Conservation (phyloP, 2,329 filamentous ascomycete genomes). For the Fusarium sp. region DNA sequence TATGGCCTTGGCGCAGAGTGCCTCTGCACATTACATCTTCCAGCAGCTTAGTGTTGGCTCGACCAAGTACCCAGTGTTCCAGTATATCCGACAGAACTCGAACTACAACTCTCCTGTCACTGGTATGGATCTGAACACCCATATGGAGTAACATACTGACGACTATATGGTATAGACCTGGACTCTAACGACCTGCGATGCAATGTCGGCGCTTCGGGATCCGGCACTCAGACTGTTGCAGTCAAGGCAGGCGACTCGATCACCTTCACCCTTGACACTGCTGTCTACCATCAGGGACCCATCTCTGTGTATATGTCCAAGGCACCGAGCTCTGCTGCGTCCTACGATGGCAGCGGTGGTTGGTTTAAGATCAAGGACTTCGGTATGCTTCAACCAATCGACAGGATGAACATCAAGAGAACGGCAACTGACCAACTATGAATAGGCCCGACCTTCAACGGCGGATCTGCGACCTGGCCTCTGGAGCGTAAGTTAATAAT, state of each 20-base stretch:
- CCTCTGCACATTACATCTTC: constrained; percentile 17
- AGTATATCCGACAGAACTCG: constrained; percentile 23
- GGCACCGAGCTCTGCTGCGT: neutral
- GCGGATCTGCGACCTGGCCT: neutral
- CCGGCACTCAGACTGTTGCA: neutral
- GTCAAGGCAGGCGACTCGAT: constrained; percentile 22
- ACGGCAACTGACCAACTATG: accelerated
- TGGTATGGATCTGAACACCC: neutral
- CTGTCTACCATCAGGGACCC: constrained; percentile 20
- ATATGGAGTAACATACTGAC: accelerated
- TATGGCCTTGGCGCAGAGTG: neutral
- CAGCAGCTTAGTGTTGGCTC: constrained; percentile 19
- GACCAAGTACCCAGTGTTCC: constrained; percentile 2
- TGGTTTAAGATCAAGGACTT: constrained; percentile 28
- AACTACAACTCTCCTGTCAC: constrained; percentile 28
- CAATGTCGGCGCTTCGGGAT: constrained; percentile 11
- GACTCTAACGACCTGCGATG: constrained; percentile 16
- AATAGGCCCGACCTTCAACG: neutral
- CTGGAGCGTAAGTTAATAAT: neutral
- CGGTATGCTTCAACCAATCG: neutral
- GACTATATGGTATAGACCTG: accelerated
- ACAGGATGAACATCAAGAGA: accelerated
- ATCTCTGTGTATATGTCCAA: constrained; percentile 21
- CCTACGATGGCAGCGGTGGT: constrained; percentile 2
- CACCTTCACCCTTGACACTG: constrained; percentile 13